phyloP scores from a whole-genome alignment of 768 basidiomycete species.

The Crucibulum laeve region DNA sequence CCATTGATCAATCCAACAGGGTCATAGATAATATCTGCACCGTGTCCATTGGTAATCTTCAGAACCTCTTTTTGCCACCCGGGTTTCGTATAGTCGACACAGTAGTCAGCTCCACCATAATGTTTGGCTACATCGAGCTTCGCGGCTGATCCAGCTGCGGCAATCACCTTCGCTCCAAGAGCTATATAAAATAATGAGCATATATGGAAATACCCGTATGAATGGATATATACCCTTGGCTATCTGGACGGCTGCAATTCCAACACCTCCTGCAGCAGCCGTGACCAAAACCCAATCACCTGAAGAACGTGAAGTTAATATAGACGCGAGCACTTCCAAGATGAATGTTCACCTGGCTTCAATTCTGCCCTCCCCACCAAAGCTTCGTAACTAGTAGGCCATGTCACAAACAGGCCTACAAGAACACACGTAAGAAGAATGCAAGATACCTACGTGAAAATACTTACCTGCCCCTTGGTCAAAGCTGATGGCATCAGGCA shows the following conservation, averaged over 20 bases:
- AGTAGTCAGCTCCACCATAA: constrained; percentile 79
- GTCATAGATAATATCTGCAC: constrained; percentile 85
- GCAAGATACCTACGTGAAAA: not conserved
- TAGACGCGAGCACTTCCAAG: not conserved
- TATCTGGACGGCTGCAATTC: constrained; percentile 87
- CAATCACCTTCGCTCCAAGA: constrained; percentile 92
- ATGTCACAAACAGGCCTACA: constrained; percentile 77
- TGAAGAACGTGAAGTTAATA: constrained; percentile 19
- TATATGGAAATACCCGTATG: not conserved
- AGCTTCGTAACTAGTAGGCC: constrained; percentile 92
- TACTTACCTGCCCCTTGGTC: constrained; percentile 79
- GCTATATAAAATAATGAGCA: constrained; percentile 35
- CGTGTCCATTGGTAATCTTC: constrained; percentile 76
- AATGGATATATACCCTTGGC: constrained; percentile 64
- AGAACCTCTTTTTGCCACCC: constrained; percentile 92
- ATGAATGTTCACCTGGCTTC: constrained; percentile 52
- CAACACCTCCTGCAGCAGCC: constrained; percentile 95
- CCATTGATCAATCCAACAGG: constrained; percentile 79
- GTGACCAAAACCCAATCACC: constrained; percentile 93
- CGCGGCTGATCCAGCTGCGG: constrained; percentile 74
- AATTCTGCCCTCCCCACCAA: constrained; percentile 81
- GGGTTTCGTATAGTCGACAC: constrained; percentile 70
- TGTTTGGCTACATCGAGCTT: constrained; percentile 79
- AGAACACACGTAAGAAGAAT: not conserved
- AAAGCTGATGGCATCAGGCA: constrained; percentile 74